phyloP scores from a whole-genome alignment of 495 filamentous ascomycete species.

The Podospora conica region DNA sequence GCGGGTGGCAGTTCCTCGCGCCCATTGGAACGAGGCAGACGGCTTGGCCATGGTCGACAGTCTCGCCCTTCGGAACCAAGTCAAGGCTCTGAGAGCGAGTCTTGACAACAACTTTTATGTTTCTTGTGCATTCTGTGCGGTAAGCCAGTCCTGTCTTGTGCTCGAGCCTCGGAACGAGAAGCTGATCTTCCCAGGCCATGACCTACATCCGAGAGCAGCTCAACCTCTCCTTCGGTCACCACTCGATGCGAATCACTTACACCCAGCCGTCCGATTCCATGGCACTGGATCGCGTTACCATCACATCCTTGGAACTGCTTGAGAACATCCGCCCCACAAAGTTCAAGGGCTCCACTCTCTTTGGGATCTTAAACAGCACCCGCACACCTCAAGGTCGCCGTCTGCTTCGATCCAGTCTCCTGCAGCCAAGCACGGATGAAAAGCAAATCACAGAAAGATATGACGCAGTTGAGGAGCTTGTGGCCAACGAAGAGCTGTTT shows the following conservation, averaged over 20 bases:
- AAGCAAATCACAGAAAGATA: slow-evolving; percentile 58
- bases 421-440: slow-evolving; percentile 80
- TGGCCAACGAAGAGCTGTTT: slow-evolving; percentile 82
- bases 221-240: slow-evolving; percentile 57
- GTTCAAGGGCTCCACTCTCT: slow-evolving; percentile 69
- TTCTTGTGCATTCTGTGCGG: slow-evolving; percentile 81
- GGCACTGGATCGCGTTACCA: slow-evolving; percentile 87
- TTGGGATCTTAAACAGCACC: slow-evolving; percentile 78
- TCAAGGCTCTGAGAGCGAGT: slow-evolving; percentile 69
- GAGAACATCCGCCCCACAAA: slow-evolving; percentile 72
- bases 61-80: slow-evolving; percentile 68
- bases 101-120: slow-evolving; percentile 85
- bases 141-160: slow-evolving; percentile 35
- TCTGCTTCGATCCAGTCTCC: slow-evolving; percentile 69
- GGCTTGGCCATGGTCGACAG: slow-evolving; percentile 75
- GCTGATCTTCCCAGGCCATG: slow-evolving; percentile 50
- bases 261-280: slow-evolving; percentile 87
- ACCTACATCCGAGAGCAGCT: slow-evolving; percentile 70
- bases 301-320: slow-evolving; percentile 78
- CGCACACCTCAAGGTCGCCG: slow-evolving; percentile 82
- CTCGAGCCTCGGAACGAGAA: background rate
- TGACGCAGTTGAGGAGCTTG: slow-evolving; percentile 80
- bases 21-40: slow-evolving; percentile 79
- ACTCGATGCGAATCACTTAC: slow-evolving; percentile 80
- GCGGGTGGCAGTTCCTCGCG: slow-evolving; percentile 66